A percentile compares a stretch with the other conserved stretches of the same genome.
phyloP scores from a whole-genome alignment of 345 rosid species.

The Mercurialis annua region DNA sequence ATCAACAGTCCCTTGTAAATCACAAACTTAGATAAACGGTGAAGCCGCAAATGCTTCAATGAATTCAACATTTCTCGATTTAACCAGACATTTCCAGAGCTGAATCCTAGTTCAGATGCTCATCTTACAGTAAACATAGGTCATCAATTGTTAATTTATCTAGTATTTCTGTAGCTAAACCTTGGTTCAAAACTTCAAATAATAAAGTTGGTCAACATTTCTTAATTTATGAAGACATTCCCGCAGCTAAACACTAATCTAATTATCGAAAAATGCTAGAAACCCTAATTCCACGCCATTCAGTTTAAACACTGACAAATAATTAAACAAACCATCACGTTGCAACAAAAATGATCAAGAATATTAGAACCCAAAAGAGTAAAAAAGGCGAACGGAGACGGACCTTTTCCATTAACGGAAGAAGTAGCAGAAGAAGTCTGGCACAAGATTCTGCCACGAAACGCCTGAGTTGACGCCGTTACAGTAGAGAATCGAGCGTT shows the following conservation, averaged over 20 bases:
- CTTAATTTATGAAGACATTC: neutral
- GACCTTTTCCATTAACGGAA: constrained; percentile 46
- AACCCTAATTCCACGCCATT: constrained; percentile 22
- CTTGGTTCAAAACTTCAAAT: too few species aligned
- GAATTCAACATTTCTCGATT: neutral
- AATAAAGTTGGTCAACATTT: neutral
- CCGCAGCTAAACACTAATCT: neutral
- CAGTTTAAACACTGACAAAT: neutral
- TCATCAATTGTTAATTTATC: too few species aligned
- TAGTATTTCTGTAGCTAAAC: too few species aligned
- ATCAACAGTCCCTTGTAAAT: neutral
- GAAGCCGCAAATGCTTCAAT: neutral
- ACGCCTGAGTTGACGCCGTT: constrained; percentile 9
- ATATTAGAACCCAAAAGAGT: neutral
- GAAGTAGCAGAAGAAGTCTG: constrained; percentile 52
- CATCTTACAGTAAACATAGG: too few species aligned
- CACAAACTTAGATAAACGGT: neutral
- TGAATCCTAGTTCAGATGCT: neutral
- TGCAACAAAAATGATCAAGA: neutral
- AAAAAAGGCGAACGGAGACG: neutral
- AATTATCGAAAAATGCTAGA: neutral
- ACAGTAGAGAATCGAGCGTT: constrained; percentile 24
- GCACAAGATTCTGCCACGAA: constrained; percentile 43
- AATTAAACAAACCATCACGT: neutral
- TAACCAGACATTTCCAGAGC: neutral